A percentile compares a stretch with the other conserved stretches of the same genome.
These are phyloP conservation scores for Leccinum subgranulosum DNA, from an alignment of 768 basidiomycete species.

Conservation along the genomic window DNA sequence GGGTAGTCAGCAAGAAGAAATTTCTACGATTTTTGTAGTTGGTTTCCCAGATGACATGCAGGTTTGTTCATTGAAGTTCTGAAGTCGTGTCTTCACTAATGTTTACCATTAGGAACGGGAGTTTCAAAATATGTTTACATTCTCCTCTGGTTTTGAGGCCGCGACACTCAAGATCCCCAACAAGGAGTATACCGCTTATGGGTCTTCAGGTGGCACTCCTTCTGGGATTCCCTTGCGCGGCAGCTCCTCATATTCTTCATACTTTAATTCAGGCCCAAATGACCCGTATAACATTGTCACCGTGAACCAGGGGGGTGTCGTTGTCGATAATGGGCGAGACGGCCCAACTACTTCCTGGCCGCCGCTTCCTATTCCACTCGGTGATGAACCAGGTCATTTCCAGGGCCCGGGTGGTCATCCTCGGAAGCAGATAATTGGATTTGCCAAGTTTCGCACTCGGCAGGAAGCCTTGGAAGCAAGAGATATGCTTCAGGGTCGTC, in stretches of 20 bases:
- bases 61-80: slow-evolving; percentile 45
- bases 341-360: slow-evolving; percentile 73
- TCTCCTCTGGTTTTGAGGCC: slow-evolving; percentile 93
- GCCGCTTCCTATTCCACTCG: slow-evolving; percentile 30
- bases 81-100: slow-evolving; percentile 12
- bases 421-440: slow-evolving; percentile 96
- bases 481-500: slow-evolving; percentile 82
- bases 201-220: slow-evolving; percentile 38
- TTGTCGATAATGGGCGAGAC: slow-evolving; percentile 76
- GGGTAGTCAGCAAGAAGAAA: slow-evolving; percentile 65
- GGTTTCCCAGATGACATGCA: slow-evolving; percentile 99
- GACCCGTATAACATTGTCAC: slow-evolving; percentile 85
- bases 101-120: slow-evolving; percentile 77
- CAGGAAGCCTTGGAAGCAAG: slow-evolving; percentile 85
- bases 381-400: slow-evolving; percentile 33
- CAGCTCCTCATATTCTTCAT: slow-evolving; percentile 33
- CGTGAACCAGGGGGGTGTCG: slow-evolving; percentile 77
- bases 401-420: slow-evolving; percentile 40
- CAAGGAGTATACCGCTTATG: slow-evolving; percentile 81
- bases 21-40: slow-evolving; percentile 96
- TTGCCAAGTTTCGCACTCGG: slow-evolving; percentile 90
- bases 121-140: slow-evolving; percentile 99
- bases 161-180: slow-evolving; percentile 97
- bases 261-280: slow-evolving; percentile 51
- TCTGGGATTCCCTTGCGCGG: slow-evolving; percentile 36